Base-by-base conservation (phyloP, 164 flowering plant genomes). In the Euptelea pleiosperma region DNA sequence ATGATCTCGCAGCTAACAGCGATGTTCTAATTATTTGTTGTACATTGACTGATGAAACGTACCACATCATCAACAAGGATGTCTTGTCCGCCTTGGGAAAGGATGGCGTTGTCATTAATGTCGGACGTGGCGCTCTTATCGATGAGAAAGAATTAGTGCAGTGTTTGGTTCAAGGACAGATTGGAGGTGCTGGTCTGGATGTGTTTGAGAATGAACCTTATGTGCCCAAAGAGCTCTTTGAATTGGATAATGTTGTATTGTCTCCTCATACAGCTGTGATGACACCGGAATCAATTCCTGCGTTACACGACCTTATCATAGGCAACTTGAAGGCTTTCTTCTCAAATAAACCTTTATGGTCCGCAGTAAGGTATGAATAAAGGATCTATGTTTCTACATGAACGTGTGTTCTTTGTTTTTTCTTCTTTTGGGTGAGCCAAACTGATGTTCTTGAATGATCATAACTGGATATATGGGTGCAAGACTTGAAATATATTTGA, bases 121-220 rank as follows among this genome's bases (percentile, higher is more conserved):
- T 86, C 8, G 85, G 76, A 0, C 84, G 89, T 1, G 93, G 93
- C 15, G 70, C 77, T 15, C 61, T 83, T 10, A 67, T 86, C 28
- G 82, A 86, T 58, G 87, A 86, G 64, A 67, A 77, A 58, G 85
- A 78, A 66, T 25, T 83, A 64, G 80, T 86, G 50, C 55, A 35
- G 55, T 75, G 74, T 60, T 66, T 86, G 65, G 66, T 68, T 57
- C 30, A 65, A 28, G 81, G 82, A 25, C 75, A 75, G 60, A 70
- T 86, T 51, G 77, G 68, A 10, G 93, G 85, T 37, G 89, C 87
- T 43, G 93, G 86, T 14, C 62, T 86, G 51, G 93, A 86, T 63
- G 93, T 82, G 72, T 84, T 78, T 70, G 89, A 82, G 66, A 52
- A 79, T 34, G 89, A 86, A 62, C 93, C 93, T 24, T 4, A 62